Base-by-base conservation (phyloP, 2,329 filamentous ascomycete genomes). In the Fusarium sp. region DNA sequence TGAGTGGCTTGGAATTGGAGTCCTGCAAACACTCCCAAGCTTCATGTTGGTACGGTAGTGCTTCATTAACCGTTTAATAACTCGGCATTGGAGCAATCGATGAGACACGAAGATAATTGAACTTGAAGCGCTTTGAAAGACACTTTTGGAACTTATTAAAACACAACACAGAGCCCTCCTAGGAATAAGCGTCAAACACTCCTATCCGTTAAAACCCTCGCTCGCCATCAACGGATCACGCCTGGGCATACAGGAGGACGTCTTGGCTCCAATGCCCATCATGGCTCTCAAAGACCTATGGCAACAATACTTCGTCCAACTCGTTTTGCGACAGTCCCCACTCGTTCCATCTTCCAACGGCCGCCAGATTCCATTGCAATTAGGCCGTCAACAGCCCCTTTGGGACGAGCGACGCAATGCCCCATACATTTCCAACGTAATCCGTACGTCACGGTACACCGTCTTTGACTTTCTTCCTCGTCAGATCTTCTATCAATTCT, bases 391-490 rank as follows among this genome's bases (percentile, higher is more conserved):
- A 24, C 14, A 29, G 22, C 45, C 45, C 20, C 45, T 50, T 24
- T 16, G 4, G 5, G 45, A 50, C 45, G 45, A 50, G 45, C 20
- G 45, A 27, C 45, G 22, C 13, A 16, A 50, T 24, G 45, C 45
- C 20, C 45, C 45, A 6, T 50, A 50, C 22, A 29, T 50, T 22
- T 50, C 45, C 45, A 50, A 50, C 6, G 45, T 22, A 4, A 50
- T 50, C 11, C 45, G 45, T 7, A 50, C 45, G 1, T 50, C 45
- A 1, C 22, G 45, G 8, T 50, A 50, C 22, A 50, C 45, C 2
- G 14, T 52, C 16, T 63, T 22, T 6, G 45, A 64, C 61, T 64
- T 64, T 22, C 48, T 64, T 18, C 61, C 61, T 33, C 61, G 45
- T 20, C 43, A 54, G 48, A 9, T 64, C 37, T 39, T 64, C 20